phyloP scores from a whole-genome alignment of 1,284 basidiomycete genomes.

The Ceratobasidium sp. region DNA sequence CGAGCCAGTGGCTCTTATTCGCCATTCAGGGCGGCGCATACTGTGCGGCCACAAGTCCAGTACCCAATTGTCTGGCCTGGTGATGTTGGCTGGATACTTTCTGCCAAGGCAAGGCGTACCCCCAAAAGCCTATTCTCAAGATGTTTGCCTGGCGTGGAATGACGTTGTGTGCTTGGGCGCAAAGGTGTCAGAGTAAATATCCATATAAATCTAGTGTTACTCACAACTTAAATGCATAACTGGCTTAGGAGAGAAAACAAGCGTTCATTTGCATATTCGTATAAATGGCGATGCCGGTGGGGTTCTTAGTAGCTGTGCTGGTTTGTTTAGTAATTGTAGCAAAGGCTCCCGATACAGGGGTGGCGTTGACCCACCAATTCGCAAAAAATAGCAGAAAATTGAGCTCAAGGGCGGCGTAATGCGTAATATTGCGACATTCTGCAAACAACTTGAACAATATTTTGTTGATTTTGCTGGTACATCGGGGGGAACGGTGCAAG shows the following conservation, averaged over 20 bases:
- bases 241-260: not conserved
- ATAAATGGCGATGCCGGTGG: not conserved
- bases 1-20: conserved; percentile 4
- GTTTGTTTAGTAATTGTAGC: not conserved
- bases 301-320: not conserved
- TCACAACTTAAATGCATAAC: not conserved
- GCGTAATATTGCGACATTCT: not conserved
- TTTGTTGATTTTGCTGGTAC: not conserved
- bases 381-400: not conserved
- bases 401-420: not conserved
- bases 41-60: not conserved
- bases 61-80: conserved; percentile 3
- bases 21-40: conserved; percentile 7
- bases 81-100: conserved; percentile 2
- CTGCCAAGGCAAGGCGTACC: conserved; percentile 2
- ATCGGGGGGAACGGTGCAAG: not conserved
- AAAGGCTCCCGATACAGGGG: not conserved
- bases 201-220: not conserved
- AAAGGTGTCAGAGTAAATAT: not conserved
- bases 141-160: not conserved
- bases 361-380: not conserved
- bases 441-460: not conserved
- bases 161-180: conserved; percentile 14
- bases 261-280: not conserved
- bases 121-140: conserved; percentile 33